Conservation (phyloP, 1,284 basidiomycete species). For the Ceratorhiza oryzae-sativae region DNA sequence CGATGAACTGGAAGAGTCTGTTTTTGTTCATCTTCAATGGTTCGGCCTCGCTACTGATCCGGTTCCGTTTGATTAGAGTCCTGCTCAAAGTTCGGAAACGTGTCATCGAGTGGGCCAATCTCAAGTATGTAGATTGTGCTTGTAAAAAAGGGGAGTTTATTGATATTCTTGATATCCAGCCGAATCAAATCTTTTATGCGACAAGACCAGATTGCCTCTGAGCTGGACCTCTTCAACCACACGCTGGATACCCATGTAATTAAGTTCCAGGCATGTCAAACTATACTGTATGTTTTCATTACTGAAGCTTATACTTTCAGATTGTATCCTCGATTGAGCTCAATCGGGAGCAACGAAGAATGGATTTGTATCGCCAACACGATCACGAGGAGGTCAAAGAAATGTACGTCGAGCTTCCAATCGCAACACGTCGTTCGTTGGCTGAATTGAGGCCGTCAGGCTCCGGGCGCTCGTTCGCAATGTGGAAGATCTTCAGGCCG, state of each 20-base stretch:
- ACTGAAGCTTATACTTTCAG: neutral
- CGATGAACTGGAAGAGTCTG: slow-evolving; percentile 8
- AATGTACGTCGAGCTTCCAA: slow-evolving; percentile 14
- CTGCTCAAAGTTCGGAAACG: neutral
- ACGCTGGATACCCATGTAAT: slow-evolving; percentile 6
- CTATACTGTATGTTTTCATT: neutral
- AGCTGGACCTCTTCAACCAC: slow-evolving; percentile 22
- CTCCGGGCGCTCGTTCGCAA: slow-evolving; percentile 15
- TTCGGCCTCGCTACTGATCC: neutral
- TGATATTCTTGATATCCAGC: neutral
- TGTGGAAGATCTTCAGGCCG: slow-evolving; percentile 6
- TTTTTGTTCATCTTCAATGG: neutral
- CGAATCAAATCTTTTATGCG: slow-evolving; percentile 26
- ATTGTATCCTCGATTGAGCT: slow-evolving; percentile 8
- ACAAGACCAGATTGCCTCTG: slow-evolving; percentile 14
- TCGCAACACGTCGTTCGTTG: too few relatives aligned
- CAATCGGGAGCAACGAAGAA: neutral
- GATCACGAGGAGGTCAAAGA: slow-evolving; percentile 29
- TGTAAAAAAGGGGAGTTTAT: neutral
- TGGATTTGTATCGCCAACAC: slow-evolving; percentile 6
- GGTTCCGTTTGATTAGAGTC: neutral
- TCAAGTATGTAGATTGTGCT: neutral
- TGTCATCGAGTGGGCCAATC: slow-evolving; percentile 32
- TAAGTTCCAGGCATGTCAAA: slow-evolving; percentile 19
- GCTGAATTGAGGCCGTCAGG: neutral